These are phyloP conservation scores for Coniella lustricola DNA, from an alignment of 2,329 filamentous ascomycete genomes.

Conservation along the genomic window DNA sequence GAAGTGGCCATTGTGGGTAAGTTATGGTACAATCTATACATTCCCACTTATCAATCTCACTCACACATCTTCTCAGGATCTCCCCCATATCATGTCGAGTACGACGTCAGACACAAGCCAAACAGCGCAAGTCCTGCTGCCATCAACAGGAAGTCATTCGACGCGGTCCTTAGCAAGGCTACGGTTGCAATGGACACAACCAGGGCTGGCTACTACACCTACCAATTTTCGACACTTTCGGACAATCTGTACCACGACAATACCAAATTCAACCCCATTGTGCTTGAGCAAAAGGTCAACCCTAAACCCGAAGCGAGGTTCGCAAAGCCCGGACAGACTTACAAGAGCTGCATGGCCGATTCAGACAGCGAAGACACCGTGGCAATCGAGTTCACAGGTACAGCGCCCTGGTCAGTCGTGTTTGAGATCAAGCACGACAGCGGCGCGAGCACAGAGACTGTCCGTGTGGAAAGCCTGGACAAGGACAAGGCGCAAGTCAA, in stretches of 20 bases:
- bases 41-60: too few species aligned
- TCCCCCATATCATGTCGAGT: constrained; percentile 76
- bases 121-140: constrained; percentile 55
- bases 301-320: constrained; percentile 78
- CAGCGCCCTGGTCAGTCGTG: constrained; percentile 83
- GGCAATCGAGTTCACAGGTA: constrained; percentile 74
- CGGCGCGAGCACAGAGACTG: constrained; percentile 69
- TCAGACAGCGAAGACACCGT: constrained; percentile 77
- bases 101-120: constrained; percentile 69
- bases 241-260: constrained; percentile 80
- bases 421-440: constrained; percentile 90
- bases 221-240: constrained; percentile 74
- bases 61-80: constrained; percentile 44
- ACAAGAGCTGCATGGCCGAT: constrained; percentile 90
- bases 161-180: constrained; percentile 67
- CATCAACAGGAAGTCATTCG: constrained; percentile 63
- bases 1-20: constrained; percentile 73
- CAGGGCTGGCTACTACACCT: constrained; percentile 76
- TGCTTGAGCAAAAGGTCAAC: constrained; percentile 77
- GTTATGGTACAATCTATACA: constrained; percentile 18
- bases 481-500: constrained; percentile 69
- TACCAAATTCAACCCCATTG: constrained; percentile 56
- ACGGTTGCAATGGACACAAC: constrained; percentile 80
- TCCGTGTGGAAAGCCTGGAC: constrained; percentile 73
- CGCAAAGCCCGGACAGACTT: constrained; percentile 78